Conservation (phyloP, 2,329 filamentous ascomycete genomes). For the Zopfia rhizophila region DNA sequence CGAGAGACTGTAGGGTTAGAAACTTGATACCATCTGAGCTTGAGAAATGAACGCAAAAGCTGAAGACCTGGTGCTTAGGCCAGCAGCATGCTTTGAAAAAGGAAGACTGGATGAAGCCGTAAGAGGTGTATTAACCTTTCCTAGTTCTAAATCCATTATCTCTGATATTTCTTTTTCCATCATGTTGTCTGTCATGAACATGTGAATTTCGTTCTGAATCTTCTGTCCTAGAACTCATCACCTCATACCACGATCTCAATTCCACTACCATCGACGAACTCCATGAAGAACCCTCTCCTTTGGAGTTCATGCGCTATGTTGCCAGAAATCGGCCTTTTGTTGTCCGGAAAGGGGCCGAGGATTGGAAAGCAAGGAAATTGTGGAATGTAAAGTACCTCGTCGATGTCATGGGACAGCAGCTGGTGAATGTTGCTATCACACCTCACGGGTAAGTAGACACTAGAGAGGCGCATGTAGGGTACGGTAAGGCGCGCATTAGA, state of each 20-base stretch:
- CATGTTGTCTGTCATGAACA: no score
- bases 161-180: slow-evolving; percentile 5
- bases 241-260: slow-evolving; percentile 80
- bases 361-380: slow-evolving; percentile 70
- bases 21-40: no score
- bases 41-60: no score
- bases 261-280: slow-evolving; percentile 68
- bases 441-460: slow-evolving; percentile 67
- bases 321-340: slow-evolving; percentile 80
- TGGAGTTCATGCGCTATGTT: slow-evolving; percentile 84
- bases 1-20: no score
- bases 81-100: slow-evolving; percentile 1
- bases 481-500: no score
- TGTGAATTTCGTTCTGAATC: slow-evolving; percentile 1
- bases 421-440: slow-evolving; percentile 82
- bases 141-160: no score
- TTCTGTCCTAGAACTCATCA: slow-evolving; percentile 62
- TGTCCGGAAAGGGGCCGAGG: slow-evolving; percentile 68
- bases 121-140: slow-evolving; percentile 43
- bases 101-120: slow-evolving; percentile 44
- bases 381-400: slow-evolving; percentile 74
- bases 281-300: slow-evolving; percentile 71
- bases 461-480: no score
- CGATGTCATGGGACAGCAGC: slow-evolving; percentile 63
- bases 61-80: no score